Conservation (phyloP, 2,329 filamentous ascomycete genomes). For the Westerdykella ornata region DNA sequence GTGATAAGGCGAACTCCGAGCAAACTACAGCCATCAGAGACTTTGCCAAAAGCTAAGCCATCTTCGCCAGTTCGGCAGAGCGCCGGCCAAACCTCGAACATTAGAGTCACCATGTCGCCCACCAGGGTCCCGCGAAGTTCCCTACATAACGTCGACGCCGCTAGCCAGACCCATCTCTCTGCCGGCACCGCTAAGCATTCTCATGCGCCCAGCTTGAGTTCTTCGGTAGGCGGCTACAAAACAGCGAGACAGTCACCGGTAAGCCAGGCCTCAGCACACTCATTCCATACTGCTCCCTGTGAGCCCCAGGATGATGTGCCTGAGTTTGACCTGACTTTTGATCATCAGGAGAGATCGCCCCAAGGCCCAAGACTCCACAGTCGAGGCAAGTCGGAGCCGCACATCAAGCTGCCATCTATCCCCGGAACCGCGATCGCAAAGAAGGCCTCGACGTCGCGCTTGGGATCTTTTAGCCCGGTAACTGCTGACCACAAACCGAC, state of each 20-base stretch:
- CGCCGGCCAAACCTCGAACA: constrained; percentile 6
- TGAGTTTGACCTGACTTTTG: constrained; percentile 8
- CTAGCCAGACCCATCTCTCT: too few species aligned
- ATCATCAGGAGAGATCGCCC: constrained; percentile 5
- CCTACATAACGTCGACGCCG: neutral
- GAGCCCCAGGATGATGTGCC: constrained; percentile 9
- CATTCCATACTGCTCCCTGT: constrained; percentile 14
- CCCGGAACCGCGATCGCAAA: neutral
- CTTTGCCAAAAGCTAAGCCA: too few species aligned
- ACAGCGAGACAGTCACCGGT: constrained; percentile 24
- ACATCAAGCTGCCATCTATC: constrained; percentile 1
- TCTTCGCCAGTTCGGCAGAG: too few species aligned
- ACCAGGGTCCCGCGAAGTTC: constrained; percentile 3
- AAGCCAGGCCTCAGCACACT: constrained; percentile 19
- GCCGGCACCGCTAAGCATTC: constrained; percentile 1
- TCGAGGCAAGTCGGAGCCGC: constrained; percentile 10
- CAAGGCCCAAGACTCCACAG: constrained; percentile 6
- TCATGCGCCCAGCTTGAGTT: constrained; percentile 13
- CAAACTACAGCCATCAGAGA: constrained; percentile 10
- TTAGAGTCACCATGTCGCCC: constrained; percentile 17
- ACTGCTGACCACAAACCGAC: too few species aligned
- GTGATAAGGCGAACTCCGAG: constrained; percentile 10
- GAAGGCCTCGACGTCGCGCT: neutral
- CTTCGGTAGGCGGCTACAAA: constrained; percentile 16
- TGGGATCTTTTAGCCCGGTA: neutral